Evolutionary conservation across 176 grass and related monocot genomes (phyloP), one percentile per base, ranked within the genome.

Genomic region (Panicum miliaceum): DNA sequence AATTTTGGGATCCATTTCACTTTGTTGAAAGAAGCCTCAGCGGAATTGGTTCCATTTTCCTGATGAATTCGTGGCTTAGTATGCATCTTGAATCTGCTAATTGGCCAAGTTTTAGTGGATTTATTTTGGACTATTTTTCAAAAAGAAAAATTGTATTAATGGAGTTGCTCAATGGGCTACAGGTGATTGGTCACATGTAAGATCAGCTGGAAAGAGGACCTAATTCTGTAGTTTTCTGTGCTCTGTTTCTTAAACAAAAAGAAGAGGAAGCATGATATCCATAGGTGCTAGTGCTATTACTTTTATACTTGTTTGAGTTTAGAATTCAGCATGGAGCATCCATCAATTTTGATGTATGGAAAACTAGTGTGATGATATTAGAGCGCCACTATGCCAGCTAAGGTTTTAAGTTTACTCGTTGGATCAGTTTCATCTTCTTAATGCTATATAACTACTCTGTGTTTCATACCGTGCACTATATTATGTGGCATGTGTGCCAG

Each of bases 1-100:
- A 26, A 89, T 84, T 71, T 38, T 62, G 42, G 77, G 59, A 87
- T 91, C 84, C n/a, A 54, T 73, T 79, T 79, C 63, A 48, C 68
- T 83, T 83, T 25, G 71, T 71, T 48, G 72, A 48, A 60, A 82
- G 22, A 61, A 63, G 32, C 32, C 48, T 51, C 36, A 45, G 9
- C 16, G 14, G 3, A 47, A 35, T 11, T 35, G 48, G 35, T 48
- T 56, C 63, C 43, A 60, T 82, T 62, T 77, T 69, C 32, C 34
- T 27, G 32, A 61, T 10, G 18, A 32, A 70, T 45, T 45, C 38
- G 3, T 76, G 26, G 48, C 14, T 84, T 60, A 46, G 34, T 46
- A 9, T 61, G 23, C 16, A 68, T 50, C 25, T 85, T 73, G 42
- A 40, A 52, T 75, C 8, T 63, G 60, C 25, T 53, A 63, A 29